Evolutionary conservation across 352 stramenopile species (phyloP).

Genomic region (Pythium myriotylum): DNA sequence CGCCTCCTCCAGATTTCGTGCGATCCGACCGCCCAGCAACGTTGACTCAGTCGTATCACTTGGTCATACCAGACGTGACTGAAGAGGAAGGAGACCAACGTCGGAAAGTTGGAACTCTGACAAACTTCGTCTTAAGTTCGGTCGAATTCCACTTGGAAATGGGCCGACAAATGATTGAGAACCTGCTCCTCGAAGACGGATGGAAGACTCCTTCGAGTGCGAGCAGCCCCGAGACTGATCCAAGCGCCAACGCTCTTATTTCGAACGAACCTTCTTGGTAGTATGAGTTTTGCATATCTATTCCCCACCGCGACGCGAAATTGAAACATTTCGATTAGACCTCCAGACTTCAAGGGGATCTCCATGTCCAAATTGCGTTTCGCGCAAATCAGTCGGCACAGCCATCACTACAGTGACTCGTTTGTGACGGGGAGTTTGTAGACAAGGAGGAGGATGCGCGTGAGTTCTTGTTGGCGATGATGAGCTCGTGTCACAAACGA

Average conservation of each 20-base stretch:
- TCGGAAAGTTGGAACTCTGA: slow-evolving; percentile 22
- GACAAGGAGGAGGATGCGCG: no score
- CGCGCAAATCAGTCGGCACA: no score
- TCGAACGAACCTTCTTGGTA: neutral
- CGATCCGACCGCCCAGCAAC: slow-evolving; percentile 5
- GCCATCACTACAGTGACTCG: no score
- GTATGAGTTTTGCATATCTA: neutral
- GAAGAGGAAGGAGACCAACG: slow-evolving; percentile 19
- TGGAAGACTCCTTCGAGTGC: slow-evolving; percentile 14
- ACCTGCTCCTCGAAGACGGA: slow-evolving; percentile 22
- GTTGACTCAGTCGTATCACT: slow-evolving; percentile 25
- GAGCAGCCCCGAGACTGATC: slow-evolving; percentile 1
- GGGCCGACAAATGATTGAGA: slow-evolving; percentile 30
- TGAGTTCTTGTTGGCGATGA: no score
- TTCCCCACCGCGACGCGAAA: no score
- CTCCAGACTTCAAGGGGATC: no score
- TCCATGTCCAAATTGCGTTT: no score
- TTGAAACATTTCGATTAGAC: no score
- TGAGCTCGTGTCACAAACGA: no score
- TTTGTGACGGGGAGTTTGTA: no score
- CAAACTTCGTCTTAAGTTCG: slow-evolving; percentile 29
- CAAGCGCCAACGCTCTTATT: neutral
- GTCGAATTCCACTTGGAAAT: slow-evolving; percentile 24
- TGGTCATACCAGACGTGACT: slow-evolving; percentile 27
- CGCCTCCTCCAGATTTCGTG: slow-evolving; percentile 3